Evolutionary conservation across 176 grass and related monocot genomes (phyloP), one percentile per base, ranked within the genome.

Genomic region (Guadua angustifolia): DNA sequence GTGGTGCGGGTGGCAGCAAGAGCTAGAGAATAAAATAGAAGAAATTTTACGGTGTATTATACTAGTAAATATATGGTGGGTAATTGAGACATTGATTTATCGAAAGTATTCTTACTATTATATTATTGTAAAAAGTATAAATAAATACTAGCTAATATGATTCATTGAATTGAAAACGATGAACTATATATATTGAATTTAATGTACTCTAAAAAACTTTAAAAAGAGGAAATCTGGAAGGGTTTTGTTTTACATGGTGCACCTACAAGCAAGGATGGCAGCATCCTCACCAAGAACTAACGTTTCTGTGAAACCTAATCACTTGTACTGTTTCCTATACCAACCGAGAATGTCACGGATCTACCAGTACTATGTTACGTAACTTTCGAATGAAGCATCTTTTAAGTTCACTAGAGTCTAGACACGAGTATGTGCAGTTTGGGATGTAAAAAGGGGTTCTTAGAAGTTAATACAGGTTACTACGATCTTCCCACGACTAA

Each of bases 281-380:
- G 49, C 61, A 57, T 68, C 70, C 45, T 52, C 49, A 2, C 67
- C 81, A 68, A 74, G 78, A 88, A 84, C 81, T 68, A 51, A 50
- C 39, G 82, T 69, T 63, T 50, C 82, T 80, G 52, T 67, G 69
- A 50, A 43, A 75, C 69, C 82, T 51, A 80, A 85, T 83, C 56
- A 36, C 66, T 44, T 73, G 73, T 86, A 73, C 80, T 18, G 46
- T 53, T 39, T 25, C 33, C 78, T 80, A 80, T 17, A 52, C 45
- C 62, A 80, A 64, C 78, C 9, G 36, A 82, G 80, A 63, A 77
- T 82, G 66, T 58, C 11, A 40, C 64, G 21, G 43, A 61, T 51
- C 73, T 21, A 52, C 17, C 32, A 55, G 78, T 38, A 59, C 76
- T 63, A 25, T 65, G 22, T 38, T 19, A 72, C 73, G 78, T 71